Conservation (phyloP, 2,329 filamentous ascomycete species). For the Fusarium sp. region DNA sequence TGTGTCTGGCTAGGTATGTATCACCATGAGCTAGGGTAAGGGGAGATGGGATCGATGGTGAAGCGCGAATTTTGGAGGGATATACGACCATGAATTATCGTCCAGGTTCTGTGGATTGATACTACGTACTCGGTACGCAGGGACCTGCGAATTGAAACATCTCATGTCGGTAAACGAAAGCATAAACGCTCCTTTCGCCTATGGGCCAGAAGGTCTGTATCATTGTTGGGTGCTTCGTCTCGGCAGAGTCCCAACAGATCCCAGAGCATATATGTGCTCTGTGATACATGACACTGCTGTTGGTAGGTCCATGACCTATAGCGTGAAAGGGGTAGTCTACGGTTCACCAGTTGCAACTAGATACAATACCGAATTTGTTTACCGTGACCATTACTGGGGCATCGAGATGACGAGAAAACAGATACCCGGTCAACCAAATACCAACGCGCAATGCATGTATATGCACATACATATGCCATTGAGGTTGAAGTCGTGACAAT, state of each 20-base stretch:
- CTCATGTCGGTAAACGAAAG: not conserved
- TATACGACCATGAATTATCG: not conserved
- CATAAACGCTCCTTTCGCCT: not conserved
- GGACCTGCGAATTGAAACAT: not conserved
- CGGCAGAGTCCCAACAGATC: not conserved
- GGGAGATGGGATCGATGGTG: not conserved
- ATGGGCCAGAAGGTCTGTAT: not conserved
- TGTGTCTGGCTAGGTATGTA: not conserved
- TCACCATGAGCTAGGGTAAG: not conserved
- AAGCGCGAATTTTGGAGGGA: not conserved
- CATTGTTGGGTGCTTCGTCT: not conserved
- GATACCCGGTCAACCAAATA: too few relatives aligned
- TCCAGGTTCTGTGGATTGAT: not conserved
- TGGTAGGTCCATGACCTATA: not conserved
- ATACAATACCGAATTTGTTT: not conserved
- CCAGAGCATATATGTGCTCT: not conserved
- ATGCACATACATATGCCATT: not conserved
- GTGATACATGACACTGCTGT: not conserved
- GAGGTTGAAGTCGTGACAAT: not conserved
- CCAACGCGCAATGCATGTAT: not conserved
- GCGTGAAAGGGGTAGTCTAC: not conserved
- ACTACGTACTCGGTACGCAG: not conserved
- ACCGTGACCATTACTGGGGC: not conserved
- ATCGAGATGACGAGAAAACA: not conserved
- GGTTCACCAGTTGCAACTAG: not conserved